Base-by-base conservation (phyloP, 345 rosid genomes). In the Angophora floribunda region DNA sequence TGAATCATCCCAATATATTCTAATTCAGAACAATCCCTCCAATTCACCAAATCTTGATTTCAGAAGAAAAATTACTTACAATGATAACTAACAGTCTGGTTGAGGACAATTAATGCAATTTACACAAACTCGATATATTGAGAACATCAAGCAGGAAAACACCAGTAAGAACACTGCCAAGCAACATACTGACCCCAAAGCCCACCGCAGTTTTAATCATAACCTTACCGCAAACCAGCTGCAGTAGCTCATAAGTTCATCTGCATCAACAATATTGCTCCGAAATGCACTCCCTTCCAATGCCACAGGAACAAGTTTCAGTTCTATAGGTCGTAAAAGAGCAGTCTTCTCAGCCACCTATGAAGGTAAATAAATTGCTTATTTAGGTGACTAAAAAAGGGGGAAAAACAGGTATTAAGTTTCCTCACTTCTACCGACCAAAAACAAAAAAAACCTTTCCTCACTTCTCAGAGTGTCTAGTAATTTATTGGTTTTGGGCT, bases 311-410 rank as follows among this genome's bases (percentile, higher is more conserved):
- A 97, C 99, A 91, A 95, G 97, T 93, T 97, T 95, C 88, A 97
- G 90, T 91, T 97, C 99, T 90, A 93, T 89, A 15, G 99, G 99
- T 87, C 98, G 95, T 90, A 97, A 90, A 90, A 97, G 90, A 80
- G 97, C 86, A n/a, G 97, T 96, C 95, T 96, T 97, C 92, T 96
- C 97, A 6, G 99, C 96, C 91, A 96, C 99, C 99, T 97, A 92
- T 32, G 17, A 75, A 75, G 41, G 24, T 22, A 85, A 85, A 85
- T 32, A 52, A 85, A 17, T 30, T 51, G 87, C 61, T 55, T 32
- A 30, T 85, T 85, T 50, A 85, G 41, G 75, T 63, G 41, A n/a
- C 17, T n/a, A 19, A 75, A 17, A 24, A 70, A 36, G 19, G 36
- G 41, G 9, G 30, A 9, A 85, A 52, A 85, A 85, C 63, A 52